Evolutionary conservation across 148 eudicot species (phyloP).

Genomic region (Nepenthes mirabilis): DNA sequence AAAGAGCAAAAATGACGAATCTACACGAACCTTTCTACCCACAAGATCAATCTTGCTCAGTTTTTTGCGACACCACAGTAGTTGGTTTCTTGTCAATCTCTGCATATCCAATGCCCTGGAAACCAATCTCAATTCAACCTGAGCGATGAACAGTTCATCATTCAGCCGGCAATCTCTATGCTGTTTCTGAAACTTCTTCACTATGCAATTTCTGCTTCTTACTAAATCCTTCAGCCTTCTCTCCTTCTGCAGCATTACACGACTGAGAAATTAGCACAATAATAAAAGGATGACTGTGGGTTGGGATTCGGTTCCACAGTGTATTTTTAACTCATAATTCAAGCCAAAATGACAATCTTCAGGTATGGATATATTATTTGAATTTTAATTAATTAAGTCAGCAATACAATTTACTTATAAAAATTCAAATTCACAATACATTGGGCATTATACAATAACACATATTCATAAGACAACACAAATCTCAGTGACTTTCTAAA

Average conservation of each 20-base stretch:
- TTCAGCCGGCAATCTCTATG: constrained; percentile 19
- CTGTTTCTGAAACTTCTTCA: constrained; percentile 66
- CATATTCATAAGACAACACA: too few relatives aligned
- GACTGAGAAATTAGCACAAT: neutral
- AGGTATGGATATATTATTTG: too few relatives aligned
- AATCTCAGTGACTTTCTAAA: too few relatives aligned
- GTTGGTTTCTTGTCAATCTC: constrained; percentile 53
- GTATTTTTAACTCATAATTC: too few relatives aligned
- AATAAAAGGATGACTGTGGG: neutral
- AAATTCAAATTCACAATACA: too few relatives aligned
- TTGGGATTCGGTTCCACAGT: too few relatives aligned
- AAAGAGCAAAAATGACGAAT: constrained; percentile 60
- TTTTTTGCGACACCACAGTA: constrained; percentile 70
- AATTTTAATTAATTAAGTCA: too few relatives aligned
- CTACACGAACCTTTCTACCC: constrained; percentile 45
- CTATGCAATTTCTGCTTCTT: constrained; percentile 69
- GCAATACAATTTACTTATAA: too few relatives aligned
- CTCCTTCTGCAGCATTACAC: constrained; percentile 49
- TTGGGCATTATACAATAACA: too few relatives aligned
- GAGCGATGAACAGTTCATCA: constrained; percentile 32
- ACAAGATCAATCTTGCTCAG: constrained; percentile 34
- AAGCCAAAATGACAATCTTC: too few relatives aligned
- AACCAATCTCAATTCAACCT: constrained; percentile 59
- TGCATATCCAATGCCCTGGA: constrained; percentile 49
- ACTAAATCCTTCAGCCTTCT: constrained; percentile 55